These are phyloP conservation scores for Naegleria lovaniensis DNA, from an alignment of 208 protist genomes.

Conservation along the genomic window DNA sequence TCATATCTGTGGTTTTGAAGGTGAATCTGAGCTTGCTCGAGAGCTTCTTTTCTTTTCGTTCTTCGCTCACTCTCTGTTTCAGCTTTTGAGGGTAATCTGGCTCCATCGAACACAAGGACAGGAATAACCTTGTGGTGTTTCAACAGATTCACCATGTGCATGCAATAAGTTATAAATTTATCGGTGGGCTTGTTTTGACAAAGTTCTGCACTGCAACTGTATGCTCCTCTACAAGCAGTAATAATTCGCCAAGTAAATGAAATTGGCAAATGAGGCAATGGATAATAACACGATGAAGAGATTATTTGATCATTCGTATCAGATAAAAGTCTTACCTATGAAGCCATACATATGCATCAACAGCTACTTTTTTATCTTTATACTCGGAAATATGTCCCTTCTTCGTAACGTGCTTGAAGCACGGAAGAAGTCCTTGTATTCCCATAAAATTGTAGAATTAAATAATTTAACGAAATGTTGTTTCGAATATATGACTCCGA, in stretches of 20 bases:
- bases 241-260: too few relatives aligned
- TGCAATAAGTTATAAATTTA: conserved; percentile 42
- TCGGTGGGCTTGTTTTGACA: conserved; percentile 37
- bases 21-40: conserved; percentile 36
- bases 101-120: conserved; percentile 85
- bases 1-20: conserved; percentile 46
- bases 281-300: too few relatives aligned
- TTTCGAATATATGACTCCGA: too few relatives aligned
- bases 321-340: conserved; percentile 41
- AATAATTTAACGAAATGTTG: too few relatives aligned
- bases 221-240: conserved; percentile 42
- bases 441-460: conserved; percentile 23
- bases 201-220: conserved; percentile 60
- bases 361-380: conserved; percentile 52
- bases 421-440: conserved; percentile 35
- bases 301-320: too few relatives aligned
- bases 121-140: conserved; percentile 53
- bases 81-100: conserved; percentile 63
- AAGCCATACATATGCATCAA: conserved; percentile 76
- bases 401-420: conserved; percentile 1
- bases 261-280: too few relatives aligned
- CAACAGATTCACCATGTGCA: conserved; percentile 61
- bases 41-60: background rate
- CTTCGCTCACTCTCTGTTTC: conserved; percentile 61
- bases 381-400: conserved; percentile 38